phyloP scores from a whole-genome alignment of 2,329 filamentous ascomycete genomes.

The Taxawa tesnikishii region DNA sequence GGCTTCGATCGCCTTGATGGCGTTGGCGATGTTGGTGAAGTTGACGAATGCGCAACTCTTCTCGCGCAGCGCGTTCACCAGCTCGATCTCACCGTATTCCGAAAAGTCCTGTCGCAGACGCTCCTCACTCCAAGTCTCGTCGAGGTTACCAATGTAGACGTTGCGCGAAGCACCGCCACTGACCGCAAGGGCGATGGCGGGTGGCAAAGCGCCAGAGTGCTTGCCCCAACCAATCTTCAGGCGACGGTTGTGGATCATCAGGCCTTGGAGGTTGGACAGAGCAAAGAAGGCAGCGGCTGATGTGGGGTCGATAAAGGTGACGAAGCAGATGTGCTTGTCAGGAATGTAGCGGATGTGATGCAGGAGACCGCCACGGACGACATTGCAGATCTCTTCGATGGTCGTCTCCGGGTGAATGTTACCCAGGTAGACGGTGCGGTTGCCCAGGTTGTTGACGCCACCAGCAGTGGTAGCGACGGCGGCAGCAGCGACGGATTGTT shows the following conservation, averaged over 20 bases:
- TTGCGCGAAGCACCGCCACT: slow-evolving; percentile 96
- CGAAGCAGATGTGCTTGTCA: slow-evolving; percentile 99
- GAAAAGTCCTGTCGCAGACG: slow-evolving; percentile 91
- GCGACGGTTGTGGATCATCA: slow-evolving; percentile 98
- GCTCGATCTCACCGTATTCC: slow-evolving; percentile 93
- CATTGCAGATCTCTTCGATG: slow-evolving; percentile 98
- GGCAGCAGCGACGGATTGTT: slow-evolving; percentile 93
- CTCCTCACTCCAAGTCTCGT: slow-evolving; percentile 95
- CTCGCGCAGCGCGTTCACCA: slow-evolving; percentile 91
- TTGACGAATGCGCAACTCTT: slow-evolving; percentile 99
- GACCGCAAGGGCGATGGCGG: slow-evolving; percentile 89
- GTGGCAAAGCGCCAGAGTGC: slow-evolving; percentile 90
- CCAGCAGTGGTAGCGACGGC: slow-evolving; percentile 94
- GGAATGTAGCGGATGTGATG: slow-evolving; percentile 99
- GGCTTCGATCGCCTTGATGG: slow-evolving; percentile 97
- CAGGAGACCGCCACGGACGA: slow-evolving; percentile 85
- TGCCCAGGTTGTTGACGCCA: slow-evolving; percentile 93
- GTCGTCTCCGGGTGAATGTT: slow-evolving; percentile 99
- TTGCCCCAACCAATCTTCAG: slow-evolving; percentile 99
- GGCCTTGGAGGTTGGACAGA: slow-evolving; percentile 87
- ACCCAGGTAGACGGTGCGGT: slow-evolving; percentile 92
- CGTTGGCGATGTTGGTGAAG: slow-evolving; percentile 99
- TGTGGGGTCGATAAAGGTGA: slow-evolving; percentile 97
- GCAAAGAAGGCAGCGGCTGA: slow-evolving; percentile 97
- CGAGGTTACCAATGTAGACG: slow-evolving; percentile 94